Base-by-base conservation (phyloP, 2,329 filamentous ascomycete species). In the Myriangium duriaei region DNA sequence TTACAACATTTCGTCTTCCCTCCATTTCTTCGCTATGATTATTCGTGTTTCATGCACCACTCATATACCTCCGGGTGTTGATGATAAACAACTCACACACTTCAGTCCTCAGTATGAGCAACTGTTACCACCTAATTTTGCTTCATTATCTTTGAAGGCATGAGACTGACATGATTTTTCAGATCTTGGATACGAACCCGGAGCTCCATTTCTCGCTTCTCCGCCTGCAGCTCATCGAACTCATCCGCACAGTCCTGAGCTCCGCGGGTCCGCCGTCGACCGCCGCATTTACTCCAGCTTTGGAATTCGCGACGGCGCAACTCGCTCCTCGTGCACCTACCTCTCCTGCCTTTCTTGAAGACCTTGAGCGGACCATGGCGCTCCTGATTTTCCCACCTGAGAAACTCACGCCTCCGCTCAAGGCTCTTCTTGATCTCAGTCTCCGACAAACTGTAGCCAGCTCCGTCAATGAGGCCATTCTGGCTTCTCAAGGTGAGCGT, bases 11-110 rank as follows among this genome's bases (percentile, higher is more conserved):
- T 30, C 15, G 21, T n/a, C 13, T 21, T 28, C 15, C 39, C 30
- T 39, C 35, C 32, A 45, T 35, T 32, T 44, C 49, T 42, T 31
- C 74, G 71, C 73, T 63, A 87, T 91, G 91, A 98, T 98, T 94
- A 94, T 69, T 83, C 70, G 71, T 81, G 71, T 87, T 77, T 93
- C 88, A 98, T 98, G 91, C 91, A 98, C 91, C 91, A 98, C 91
- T 86, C 91, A 85, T 91, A 96, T 70, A 72, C 76, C 77, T 74
- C 69, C 69, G 75, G 76, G 78, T 34, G 48, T 74, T 64, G 91
- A 92, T 92, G 88, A 96, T 72, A 76, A 77, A 79, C 69, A 67
- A 75, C 72, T 65, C 67, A 68, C n/a, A n/a, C 65, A 74, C 78
- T 81, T 82, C 78, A 83, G 76, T 82, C 76, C 74, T 82, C 75